Evolutionary conservation across 169 alveolate species (phyloP).

Genomic region (Theileria equi): DNA sequence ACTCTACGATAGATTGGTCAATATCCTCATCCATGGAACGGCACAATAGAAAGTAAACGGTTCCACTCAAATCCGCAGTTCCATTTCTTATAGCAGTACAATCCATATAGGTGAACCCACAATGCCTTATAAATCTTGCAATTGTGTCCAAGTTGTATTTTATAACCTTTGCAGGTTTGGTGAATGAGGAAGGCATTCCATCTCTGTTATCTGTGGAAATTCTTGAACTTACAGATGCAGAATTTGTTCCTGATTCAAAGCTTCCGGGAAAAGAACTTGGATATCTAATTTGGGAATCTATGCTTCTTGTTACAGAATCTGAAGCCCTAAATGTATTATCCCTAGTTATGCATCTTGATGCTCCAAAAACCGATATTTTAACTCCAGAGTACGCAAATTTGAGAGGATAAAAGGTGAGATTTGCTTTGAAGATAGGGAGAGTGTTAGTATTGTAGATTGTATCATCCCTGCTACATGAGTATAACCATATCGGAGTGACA

Average conservation of each 20-base stretch:
- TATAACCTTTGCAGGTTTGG: slow-evolving; percentile 2
- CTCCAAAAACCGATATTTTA: slow-evolving; percentile 21
- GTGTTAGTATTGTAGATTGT: slow-evolving; percentile 19
- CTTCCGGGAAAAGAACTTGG: too few relatives aligned
- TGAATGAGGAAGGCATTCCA: background rate
- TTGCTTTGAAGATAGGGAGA: slow-evolving; percentile 53
- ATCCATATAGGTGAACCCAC: slow-evolving; percentile 41
- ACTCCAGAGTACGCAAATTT: slow-evolving; percentile 26
- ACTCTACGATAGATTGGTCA: slow-evolving; percentile 19
- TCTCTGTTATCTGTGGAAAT: too few relatives aligned
- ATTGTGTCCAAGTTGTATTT: slow-evolving; percentile 36
- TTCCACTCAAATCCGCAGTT: background rate
- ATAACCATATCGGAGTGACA: slow-evolving; percentile 63
- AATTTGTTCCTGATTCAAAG: background rate
- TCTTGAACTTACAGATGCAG: too few relatives aligned
- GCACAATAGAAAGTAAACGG: slow-evolving; percentile 32
- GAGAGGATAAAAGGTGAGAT: slow-evolving; percentile 26
- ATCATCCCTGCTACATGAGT: slow-evolving; percentile 44
- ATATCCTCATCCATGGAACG: slow-evolving; percentile 22
- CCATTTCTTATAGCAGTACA: background rate
- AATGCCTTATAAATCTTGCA: slow-evolving; percentile 42
- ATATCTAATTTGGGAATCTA: too few relatives aligned
- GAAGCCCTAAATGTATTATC: too few relatives aligned
- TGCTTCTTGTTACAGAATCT: too few relatives aligned
- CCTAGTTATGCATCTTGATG: background rate